A percentile compares a stretch with the other conserved stretches of the same genome.
These are phyloP conservation scores for Fusarium tricinctum DNA, from an alignment of 2,329 filamentous ascomycete genomes.

Conservation along the genomic window DNA sequence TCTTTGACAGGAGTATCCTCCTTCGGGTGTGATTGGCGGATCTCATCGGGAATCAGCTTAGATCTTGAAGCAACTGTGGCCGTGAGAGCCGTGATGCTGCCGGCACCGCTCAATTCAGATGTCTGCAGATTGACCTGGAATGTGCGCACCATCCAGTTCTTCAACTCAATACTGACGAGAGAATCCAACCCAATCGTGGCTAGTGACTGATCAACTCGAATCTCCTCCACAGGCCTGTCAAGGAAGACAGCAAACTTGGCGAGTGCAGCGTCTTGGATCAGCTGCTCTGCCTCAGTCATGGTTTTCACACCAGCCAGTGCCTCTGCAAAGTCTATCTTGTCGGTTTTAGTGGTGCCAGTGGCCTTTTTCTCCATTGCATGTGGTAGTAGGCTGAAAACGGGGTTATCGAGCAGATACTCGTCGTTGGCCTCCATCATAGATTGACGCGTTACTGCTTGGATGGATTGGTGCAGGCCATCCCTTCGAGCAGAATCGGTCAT, in stretches of 20 bases:
- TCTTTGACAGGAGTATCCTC: neutral
- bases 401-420: conserved; percentile 7
- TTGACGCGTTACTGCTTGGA: conserved; percentile 3
- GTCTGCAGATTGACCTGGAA: conserved; percentile 22
- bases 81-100: conserved; percentile 11
- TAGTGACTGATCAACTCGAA: conserved; percentile 3
- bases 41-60: neutral
- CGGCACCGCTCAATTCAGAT: conserved; percentile 12
- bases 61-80: conserved; percentile 9
- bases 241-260: conserved; percentile 21
- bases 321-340: conserved; percentile 5
- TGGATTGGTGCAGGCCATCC: conserved; percentile 5
- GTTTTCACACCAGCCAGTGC: conserved; percentile 2
- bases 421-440: conserved; percentile 20
- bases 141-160: conserved; percentile 24
- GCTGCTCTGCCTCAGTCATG: conserved; percentile 5
- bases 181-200: conserved; percentile 9
- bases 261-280: conserved; percentile 4
- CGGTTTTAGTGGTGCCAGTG: neutral
- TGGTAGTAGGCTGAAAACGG: conserved; percentile 3
- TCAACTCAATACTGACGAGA: conserved; percentile 17
- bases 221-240: conserved; percentile 4
- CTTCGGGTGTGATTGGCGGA: neutral
- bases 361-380: neutral
- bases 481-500: neutral